Percentiles rank a stretch among this genome's conserved stretches.
These are phyloP conservation scores for Marchantia paleacea DNA, from an alignment of 225 moss, liverwort and hornwort species.

Conservation along the genomic window DNA sequence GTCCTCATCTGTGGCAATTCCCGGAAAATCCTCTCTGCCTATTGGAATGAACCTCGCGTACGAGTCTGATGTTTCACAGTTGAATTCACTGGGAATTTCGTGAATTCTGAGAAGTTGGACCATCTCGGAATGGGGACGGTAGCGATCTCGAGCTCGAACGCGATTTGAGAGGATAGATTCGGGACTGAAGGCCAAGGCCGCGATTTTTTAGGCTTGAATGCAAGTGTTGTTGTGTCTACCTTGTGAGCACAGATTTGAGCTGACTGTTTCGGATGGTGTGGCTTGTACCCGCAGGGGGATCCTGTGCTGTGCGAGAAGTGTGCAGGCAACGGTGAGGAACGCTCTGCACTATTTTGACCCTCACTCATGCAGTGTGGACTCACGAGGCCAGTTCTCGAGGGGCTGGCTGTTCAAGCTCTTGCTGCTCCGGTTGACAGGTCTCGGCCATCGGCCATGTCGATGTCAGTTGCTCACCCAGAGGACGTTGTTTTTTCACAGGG, in stretches of 20 bases:
- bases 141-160: no score
- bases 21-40: no score
- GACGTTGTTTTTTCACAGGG: slow-evolving; percentile 47
- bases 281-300: slow-evolving; percentile 68
- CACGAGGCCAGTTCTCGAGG: background rate
- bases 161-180: no score
- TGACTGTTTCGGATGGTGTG: background rate
- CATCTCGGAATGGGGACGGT: no score
- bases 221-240: no score
- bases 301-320: slow-evolving; percentile 79
- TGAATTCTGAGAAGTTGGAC: background rate
- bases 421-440: background rate
- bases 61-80: background rate
- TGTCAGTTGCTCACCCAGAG: slow-evolving; percentile 5
- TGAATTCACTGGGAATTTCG: no score
- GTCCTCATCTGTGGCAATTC: no score
- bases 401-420: background rate
- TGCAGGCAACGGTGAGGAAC: slow-evolving; percentile 89
- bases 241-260: no score
- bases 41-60: no score
- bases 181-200: no score
- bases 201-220: no score
- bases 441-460: background rate
- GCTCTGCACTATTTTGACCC: background rate
- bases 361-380: no score